Conservation (phyloP, 2,329 filamentous ascomycete genomes). For the Colletotrichum costaricense region DNA sequence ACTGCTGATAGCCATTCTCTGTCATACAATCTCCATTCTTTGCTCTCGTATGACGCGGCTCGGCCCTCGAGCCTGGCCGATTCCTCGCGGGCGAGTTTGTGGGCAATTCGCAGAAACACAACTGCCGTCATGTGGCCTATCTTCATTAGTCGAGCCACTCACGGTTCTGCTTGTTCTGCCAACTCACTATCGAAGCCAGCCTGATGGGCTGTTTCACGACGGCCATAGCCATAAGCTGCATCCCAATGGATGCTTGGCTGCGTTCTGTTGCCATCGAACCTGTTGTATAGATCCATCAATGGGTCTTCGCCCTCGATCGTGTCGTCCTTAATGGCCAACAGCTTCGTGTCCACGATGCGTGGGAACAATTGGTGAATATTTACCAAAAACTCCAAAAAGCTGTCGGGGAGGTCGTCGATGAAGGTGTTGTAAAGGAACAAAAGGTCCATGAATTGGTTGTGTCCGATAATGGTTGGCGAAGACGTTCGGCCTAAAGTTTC, state of each 20-base stretch:
- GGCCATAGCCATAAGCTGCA: constrained; percentile 9
- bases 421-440: constrained; percentile 74
- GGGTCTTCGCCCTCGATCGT: constrained; percentile 32
- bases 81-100: neutral
- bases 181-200: constrained; percentile 24
- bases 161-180: neutral
- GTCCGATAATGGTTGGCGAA: constrained; percentile 64
- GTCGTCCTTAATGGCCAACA: constrained; percentile 58
- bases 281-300: constrained; percentile 1
- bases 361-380: constrained; percentile 60
- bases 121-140: constrained; percentile 25
- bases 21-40: neutral
- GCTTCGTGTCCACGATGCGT: constrained; percentile 70
- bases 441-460: constrained; percentile 74
- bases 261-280: neutral
- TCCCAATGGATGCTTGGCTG: constrained; percentile 13
- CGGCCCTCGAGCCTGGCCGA: neutral
- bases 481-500: constrained; percentile 41
- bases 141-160: neutral
- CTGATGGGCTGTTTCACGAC: constrained; percentile 2
- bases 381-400: no score
- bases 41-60: neutral
- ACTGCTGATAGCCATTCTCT: constrained; percentile 8
- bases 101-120: constrained; percentile 11
- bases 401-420: constrained; percentile 57